Percentiles rank a stretch among this genome's conserved stretches.
phyloP scores from a whole-genome alignment of 2,329 filamentous ascomycete genomes.

The Leptographium procerum region DNA sequence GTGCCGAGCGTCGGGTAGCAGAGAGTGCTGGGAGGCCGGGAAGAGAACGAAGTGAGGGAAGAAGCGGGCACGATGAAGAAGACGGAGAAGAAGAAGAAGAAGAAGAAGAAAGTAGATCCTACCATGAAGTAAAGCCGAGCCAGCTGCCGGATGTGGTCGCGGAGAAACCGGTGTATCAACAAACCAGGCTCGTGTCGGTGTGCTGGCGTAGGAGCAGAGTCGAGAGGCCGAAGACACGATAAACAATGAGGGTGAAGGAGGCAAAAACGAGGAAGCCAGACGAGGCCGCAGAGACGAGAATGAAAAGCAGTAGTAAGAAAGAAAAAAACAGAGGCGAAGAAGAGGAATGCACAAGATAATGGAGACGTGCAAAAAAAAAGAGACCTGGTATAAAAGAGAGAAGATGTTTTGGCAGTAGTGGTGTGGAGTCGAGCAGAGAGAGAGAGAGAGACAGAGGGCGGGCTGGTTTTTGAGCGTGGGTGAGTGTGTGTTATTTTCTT shows the following conservation, averaged over 20 bases:
- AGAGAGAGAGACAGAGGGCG: neutral
- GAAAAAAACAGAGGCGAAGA: neutral
- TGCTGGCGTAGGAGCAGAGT: neutral
- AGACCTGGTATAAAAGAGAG: conserved; percentile 13
- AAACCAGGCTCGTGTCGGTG: neutral
- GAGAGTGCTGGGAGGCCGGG: no score
- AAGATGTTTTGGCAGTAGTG: conserved; percentile 16
- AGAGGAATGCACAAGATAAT: conserved; percentile 1
- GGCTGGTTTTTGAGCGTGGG: neutral
- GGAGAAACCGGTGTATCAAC: neutral
- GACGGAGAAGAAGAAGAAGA: neutral
- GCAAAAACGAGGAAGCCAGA: neutral
- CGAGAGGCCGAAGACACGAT: neutral
- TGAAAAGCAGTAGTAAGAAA: neutral
- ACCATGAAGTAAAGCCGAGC: neutral
- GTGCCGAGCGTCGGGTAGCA: neutral
- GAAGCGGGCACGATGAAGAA: neutral
- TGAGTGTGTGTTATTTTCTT: neutral
- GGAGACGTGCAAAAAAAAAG: conserved; percentile 3
- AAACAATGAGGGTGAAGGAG: neutral
- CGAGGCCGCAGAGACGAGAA: neutral
- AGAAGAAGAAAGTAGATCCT: neutral
- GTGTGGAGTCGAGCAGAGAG: no score
- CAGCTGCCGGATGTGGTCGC: neutral
- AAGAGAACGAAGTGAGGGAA: no score